A percentile compares a stretch with the other conserved stretches of the same genome.
Evolutionary conservation across 768 basidiomycete genomes (phyloP).

Genomic region (Russula griseocarnosa): DNA sequence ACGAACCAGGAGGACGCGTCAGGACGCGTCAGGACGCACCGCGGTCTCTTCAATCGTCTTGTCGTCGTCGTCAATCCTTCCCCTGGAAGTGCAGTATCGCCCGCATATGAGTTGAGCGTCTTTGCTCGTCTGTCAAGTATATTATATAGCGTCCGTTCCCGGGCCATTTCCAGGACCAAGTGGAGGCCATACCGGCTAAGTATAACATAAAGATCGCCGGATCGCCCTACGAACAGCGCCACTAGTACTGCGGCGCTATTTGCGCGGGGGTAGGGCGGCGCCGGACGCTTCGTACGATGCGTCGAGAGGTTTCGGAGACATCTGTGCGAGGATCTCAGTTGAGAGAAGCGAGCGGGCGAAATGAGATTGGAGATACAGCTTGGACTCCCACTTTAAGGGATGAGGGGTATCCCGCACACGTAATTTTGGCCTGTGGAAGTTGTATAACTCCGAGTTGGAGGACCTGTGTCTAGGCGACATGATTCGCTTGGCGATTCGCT

Average conservation of each 20-base stretch:
- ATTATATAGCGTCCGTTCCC: neutral
- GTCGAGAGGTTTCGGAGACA: constrained; percentile 21
- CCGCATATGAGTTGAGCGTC: constrained; percentile 70
- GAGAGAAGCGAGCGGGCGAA: neutral
- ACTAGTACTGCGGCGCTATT: constrained; percentile 74
- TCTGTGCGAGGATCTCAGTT: constrained; percentile 1
- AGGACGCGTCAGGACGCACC: constrained; percentile 50
- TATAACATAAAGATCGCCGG: constrained; percentile 80
- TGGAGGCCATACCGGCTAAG: constrained; percentile 60
- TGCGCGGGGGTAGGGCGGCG: constrained; percentile 47
- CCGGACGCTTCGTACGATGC: constrained; percentile 23
- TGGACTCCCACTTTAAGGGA: constrained; percentile 26
- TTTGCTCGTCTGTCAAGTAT: constrained; percentile 58
- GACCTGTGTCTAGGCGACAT: neutral
- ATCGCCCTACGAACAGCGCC: constrained; percentile 78
- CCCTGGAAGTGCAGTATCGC: constrained; percentile 89
- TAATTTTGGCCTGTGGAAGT: constrained; percentile 27
- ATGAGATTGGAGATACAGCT: constrained; percentile 15
- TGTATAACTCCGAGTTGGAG: constrained; percentile 27
- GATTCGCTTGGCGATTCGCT: too few relatives aligned
- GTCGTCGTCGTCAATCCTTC: constrained; percentile 71
- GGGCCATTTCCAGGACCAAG: neutral
- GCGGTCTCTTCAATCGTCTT: constrained; percentile 72
- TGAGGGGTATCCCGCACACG: constrained; percentile 25
- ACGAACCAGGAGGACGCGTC: neutral